Evolutionary conservation across 106 monocot genomes (phyloP), one percentile per base, ranked within the genome.

Genomic region (Apostasia shenzhenica): DNA sequence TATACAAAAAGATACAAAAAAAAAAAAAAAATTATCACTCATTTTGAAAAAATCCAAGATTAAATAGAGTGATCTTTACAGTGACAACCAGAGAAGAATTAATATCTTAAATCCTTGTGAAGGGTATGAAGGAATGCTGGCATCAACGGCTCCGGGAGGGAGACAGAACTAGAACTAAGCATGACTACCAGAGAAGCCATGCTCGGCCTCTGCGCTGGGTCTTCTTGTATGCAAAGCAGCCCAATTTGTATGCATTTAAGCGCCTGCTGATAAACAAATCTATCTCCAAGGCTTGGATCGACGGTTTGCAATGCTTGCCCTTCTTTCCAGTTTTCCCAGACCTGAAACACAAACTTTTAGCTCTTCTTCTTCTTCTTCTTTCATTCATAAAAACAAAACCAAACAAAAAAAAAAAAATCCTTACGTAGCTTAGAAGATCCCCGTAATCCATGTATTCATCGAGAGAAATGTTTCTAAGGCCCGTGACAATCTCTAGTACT

Each of bases 211-310:
- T 80, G 78, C 1, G 75, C 66, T 0, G 81, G 78, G 52, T 75
- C 74, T 54, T 83, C 86, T 50, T 86, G 86, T 40, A 86, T 66
- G 38, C 90, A 91, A 2, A 91, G 77, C 54, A 91, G 49, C 5
- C 71, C 90, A 12, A 86, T 65, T 6, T 86, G 80, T 10, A 76
- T 70, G 69, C 78, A 81, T 48, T 78, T 83, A 40, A 73, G 48
- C 0, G 74, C 84, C 67, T 91, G 85, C 2, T 60, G 47, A 43
- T 41, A 45, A 4, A 61, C 59, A 45, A 78, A 84, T 2, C 53
- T 26, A 12, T 81, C 68, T 6, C 50, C 85, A 5, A 87, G 77
- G 45, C 48, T 60, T 14, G 63, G 63, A 64, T 91, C 91, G 67
- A 87, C 51, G 44, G 88, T 70, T 14, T 85, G 69, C 40, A 78